Evolutionary conservation across 169 alveolate species (phyloP).

Genomic region (Besnoitia besnoiti): DNA sequence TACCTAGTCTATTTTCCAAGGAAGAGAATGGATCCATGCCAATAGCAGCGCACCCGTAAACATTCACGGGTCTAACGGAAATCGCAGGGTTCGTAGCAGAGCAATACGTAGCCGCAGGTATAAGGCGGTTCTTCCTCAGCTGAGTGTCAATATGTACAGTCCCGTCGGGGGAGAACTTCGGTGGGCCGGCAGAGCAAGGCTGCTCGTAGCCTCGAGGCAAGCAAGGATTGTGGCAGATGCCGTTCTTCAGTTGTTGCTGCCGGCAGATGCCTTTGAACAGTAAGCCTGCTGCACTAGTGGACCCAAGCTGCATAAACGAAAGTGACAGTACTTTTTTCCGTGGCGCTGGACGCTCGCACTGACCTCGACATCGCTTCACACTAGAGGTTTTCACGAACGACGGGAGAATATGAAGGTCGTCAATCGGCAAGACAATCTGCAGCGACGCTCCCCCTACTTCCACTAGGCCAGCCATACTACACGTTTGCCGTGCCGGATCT

Average conservation of each 20-base stretch:
- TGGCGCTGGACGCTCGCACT: not conserved
- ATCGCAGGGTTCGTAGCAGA: constrained; percentile 2
- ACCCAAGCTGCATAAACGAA: constrained; percentile 49
- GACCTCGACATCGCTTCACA: not conserved
- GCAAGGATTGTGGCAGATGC: constrained; percentile 49
- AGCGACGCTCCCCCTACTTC: constrained; percentile 60
- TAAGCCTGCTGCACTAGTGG: constrained; percentile 45
- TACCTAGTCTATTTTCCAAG: not conserved
- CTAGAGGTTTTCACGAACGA: not conserved
- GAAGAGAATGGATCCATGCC: constrained; percentile 6
- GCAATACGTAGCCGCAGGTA: constrained; percentile 43
- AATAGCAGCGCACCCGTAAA: not conserved
- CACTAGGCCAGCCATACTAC: constrained; percentile 16
- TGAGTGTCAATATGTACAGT: not conserved
- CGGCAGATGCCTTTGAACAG: constrained; percentile 22
- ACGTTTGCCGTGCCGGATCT: not conserved
- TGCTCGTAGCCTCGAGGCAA: constrained; percentile 43
- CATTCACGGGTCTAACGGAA: not conserved
- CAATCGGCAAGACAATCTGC: constrained; percentile 45
- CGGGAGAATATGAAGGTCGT: not conserved
- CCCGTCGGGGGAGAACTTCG: constrained; percentile 6
- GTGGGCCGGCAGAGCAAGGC: constrained; percentile 39
- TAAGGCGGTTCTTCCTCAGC: constrained; percentile 10
- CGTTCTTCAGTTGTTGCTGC: not conserved
- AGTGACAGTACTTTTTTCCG: constrained; percentile 8